phyloP scores from a whole-genome alignment of 2,329 filamentous ascomycete species.

The Cercospora beticola region DNA sequence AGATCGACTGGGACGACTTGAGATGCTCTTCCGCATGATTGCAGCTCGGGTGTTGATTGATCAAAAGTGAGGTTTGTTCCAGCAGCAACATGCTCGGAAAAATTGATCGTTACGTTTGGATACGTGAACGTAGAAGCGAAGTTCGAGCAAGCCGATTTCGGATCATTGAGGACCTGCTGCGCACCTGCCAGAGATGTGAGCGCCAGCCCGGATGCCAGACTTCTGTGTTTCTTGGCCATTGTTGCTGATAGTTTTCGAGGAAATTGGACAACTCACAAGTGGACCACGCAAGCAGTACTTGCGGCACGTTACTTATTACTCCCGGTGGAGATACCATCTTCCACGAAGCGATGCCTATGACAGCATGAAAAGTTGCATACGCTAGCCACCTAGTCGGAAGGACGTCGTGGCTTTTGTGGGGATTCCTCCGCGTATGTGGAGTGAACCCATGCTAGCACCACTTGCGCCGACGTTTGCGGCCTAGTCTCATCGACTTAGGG shows the following conservation, averaged over 20 bases:
- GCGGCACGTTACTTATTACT: conserved; percentile 8
- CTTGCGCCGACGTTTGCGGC: not conserved
- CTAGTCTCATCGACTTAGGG: not conserved
- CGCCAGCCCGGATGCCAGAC: not conserved
- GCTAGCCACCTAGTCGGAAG: not conserved
- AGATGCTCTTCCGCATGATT: conserved; percentile 40
- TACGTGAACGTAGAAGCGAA: conserved; percentile 25
- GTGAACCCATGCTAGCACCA: not conserved
- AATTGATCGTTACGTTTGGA: conserved; percentile 32
- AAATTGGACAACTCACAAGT: not conserved
- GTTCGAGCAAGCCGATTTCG: conserved; percentile 24
- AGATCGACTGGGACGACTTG: conserved; percentile 40
- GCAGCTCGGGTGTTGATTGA: conserved; percentile 33
- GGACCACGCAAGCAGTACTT: conserved; percentile 3
- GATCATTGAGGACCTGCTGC: conserved; percentile 17
- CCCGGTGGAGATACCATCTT: conserved; percentile 1
- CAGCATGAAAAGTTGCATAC: not conserved
- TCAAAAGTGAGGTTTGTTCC: conserved; percentile 33
- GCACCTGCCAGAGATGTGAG: conserved; percentile 18
- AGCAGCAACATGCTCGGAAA: conserved; percentile 29
- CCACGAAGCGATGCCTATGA: not conserved
- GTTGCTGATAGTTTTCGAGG: not conserved
- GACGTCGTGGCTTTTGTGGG: not conserved
- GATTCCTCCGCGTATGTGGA: not conserved
- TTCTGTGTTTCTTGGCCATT: not conserved